Evolutionary conservation across 2,329 filamentous ascomycete species (phyloP), one percentile per base, ranked within the genome.

Genomic region (Amauroascus verrucosus): DNA sequence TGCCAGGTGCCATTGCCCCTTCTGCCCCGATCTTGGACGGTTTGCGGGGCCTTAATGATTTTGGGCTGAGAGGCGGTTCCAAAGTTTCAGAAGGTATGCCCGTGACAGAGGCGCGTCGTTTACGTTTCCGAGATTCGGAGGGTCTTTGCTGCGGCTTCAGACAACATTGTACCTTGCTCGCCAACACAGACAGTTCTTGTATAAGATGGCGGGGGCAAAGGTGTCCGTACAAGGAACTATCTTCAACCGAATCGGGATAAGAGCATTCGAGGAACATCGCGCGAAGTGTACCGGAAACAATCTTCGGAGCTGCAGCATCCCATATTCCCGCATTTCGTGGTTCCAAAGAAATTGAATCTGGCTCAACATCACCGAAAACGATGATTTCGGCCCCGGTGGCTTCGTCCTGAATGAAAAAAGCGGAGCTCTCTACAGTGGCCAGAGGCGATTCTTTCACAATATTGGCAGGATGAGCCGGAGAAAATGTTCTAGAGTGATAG

Each of bases 261-360:
- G 88, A 95, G 68, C 91, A 97, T 73, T 98, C 93, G 61, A 98
- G 94, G 64, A 97, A 91, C 11, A 98, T 85, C 9, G 85, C 91
- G 0, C 77, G 79, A 0, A 98, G 76, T 3, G 78, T 75, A 1
- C 88, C 87, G 0, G 76, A 72, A 0, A 77, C 85, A 24, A 98
- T 82, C 65, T 94, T 95, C 7, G 85, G 85, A 0, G 90, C 91
- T 0, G 91, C 91, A 63, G 93, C 86, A 59, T 81, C 78, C 93
- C 93, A 98, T 13, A 98, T 82, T 13, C 76, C 75, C n/a, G 78
- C 72, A 59, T 93, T 97, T 22, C 90, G 82, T 0, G 91, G 89
- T 1, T 81, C 84, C 1, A 91, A 70, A 0, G 88, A 94, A 24
- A 97, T 71, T 7, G 82, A 84, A 68, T 98, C 93, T 0, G 93